A percentile compares a stretch with the other conserved stretches of the same genome.
These are phyloP conservation scores for Berberis vulgaris DNA, from an alignment of 164 flowering plant genomes.

Conservation along the genomic window DNA sequence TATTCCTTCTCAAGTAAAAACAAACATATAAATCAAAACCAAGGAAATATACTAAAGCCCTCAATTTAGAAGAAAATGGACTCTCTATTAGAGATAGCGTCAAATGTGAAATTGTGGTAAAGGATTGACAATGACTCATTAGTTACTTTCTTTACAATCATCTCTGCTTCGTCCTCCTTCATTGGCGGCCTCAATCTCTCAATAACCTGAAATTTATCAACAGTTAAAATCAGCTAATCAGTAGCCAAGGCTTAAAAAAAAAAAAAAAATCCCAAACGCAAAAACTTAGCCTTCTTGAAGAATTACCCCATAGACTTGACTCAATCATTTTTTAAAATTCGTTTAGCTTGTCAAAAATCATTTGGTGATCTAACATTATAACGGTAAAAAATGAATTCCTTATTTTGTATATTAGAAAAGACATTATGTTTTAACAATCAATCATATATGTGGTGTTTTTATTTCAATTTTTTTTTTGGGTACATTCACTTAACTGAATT, in stretches of 20 bases:
- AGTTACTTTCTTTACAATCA: conserved; percentile 52
- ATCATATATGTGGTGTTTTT: too few relatives aligned
- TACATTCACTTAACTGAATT: too few relatives aligned
- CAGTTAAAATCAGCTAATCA: background rate
- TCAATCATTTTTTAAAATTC: too few relatives aligned
- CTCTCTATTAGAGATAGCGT: conserved; percentile 67
- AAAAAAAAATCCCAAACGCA: background rate
- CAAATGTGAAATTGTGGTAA: conserved; percentile 76
- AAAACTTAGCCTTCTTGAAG: background rate
- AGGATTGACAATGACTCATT: conserved; percentile 56
- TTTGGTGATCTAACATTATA: too few relatives aligned
- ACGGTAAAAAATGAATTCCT: too few relatives aligned
- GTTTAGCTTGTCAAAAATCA: too few relatives aligned
- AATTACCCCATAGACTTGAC: too few relatives aligned
- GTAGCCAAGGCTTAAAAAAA: background rate
- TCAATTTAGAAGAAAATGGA: conserved; percentile 17
- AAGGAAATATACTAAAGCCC: background rate
- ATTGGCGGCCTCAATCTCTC: conserved; percentile 76
- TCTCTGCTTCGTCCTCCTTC: conserved; percentile 68
- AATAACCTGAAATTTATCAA: conserved; percentile 43
- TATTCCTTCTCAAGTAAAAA: conserved; percentile 49
- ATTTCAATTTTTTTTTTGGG: too few relatives aligned
- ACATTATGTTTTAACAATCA: too few relatives aligned
- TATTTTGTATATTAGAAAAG: too few relatives aligned
- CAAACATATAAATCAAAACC: background rate